These are phyloP conservation scores for Paecilomyces niveus DNA, from an alignment of 2,329 filamentous ascomycete genomes.

Conservation along the genomic window DNA sequence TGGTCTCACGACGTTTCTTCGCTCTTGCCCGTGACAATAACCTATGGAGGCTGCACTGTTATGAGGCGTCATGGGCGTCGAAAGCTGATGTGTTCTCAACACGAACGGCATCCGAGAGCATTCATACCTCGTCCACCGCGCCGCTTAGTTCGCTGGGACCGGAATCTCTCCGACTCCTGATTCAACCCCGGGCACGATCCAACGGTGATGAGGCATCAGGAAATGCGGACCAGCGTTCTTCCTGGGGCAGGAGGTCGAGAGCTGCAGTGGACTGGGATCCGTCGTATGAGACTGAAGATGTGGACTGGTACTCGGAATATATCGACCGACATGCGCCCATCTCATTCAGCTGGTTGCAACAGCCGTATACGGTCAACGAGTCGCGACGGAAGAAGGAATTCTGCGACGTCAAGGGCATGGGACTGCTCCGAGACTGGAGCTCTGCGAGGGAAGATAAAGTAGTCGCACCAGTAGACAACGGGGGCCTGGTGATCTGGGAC, in stretches of 20 bases:
- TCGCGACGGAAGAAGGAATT: constrained; percentile 31
- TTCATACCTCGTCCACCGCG: constrained; percentile 35
- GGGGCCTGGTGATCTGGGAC: constrained; percentile 83
- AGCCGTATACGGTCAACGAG: constrained; percentile 38
- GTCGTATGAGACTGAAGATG: constrained; percentile 60
- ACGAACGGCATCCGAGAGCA: constrained; percentile 36
- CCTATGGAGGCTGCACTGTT: constrained; percentile 70
- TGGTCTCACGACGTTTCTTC: constrained; percentile 60
- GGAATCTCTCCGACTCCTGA: constrained; percentile 24
- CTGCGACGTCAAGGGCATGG: constrained; percentile 66
- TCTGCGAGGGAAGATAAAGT: constrained; percentile 53
- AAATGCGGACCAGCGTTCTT: constrained; percentile 3
- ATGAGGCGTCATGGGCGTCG: constrained; percentile 63
- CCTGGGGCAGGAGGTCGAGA: constrained; percentile 21
- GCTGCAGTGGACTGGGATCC: constrained; percentile 71
- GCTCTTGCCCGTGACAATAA: constrained; percentile 64
- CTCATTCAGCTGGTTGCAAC: constrained; percentile 69
- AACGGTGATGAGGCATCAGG: not conserved
- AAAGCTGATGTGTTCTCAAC: constrained; percentile 26
- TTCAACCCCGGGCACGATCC: constrained; percentile 18
- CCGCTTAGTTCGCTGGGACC: constrained; percentile 25
- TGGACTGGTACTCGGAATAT: constrained; percentile 86
- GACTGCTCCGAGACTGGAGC: constrained; percentile 53
- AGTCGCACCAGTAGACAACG: constrained; percentile 75
- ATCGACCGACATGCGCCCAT: constrained; percentile 72